Base-by-base conservation (phyloP, 2,329 filamentous ascomycete genomes). In the Tolypocladium paradoxum region DNA sequence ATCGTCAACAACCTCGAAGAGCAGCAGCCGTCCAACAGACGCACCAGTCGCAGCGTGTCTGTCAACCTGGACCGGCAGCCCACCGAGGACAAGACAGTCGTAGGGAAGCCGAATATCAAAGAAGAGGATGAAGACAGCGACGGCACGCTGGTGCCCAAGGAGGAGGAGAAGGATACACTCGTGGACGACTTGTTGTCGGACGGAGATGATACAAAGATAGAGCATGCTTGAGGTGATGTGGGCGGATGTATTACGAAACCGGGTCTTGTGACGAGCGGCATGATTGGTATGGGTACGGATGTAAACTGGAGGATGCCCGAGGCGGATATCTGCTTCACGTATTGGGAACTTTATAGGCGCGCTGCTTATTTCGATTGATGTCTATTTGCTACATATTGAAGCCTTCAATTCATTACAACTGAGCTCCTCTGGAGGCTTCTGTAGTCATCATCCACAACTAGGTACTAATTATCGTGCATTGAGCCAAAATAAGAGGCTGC, bases 1-100 rank as follows among this genome's bases (percentile, higher is more conserved):
- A 84, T 86, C 52, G 81, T 85, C 57, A 84, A 85, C 61, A 66
- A 66, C 34, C 73, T 85, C 3, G 76, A 77, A 53, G 77, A 76
- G 62, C 64, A 64, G 57, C 65, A 69, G 52, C 65, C 64, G 2
- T 60, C 59, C 38, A 60, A 68, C n/a, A 61, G 70, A 31, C 69
- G 71, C 27, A 71, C 66, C 9, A 77, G 75, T 60, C 70, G 75
- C 33, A 75, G 73, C 51, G 67, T 68, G 16, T 78, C 76, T 0
- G 62, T 73, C 11, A 53, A 55, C 2, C 52, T 59, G 11, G 68
- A 67, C n/a, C 57, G 59, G 22, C 64, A 62, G 47, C 55, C 60
- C 1, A 56, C 61, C 2, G 71, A 71, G 38, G 73, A 74, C 51
- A 71, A 65, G 58, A 72, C 69, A 1, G 60, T 71, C 2, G 57